Evolutionary conservation across 2,329 filamentous ascomycete genomes (phyloP).

Genomic region (Zarea fungicola): DNA sequence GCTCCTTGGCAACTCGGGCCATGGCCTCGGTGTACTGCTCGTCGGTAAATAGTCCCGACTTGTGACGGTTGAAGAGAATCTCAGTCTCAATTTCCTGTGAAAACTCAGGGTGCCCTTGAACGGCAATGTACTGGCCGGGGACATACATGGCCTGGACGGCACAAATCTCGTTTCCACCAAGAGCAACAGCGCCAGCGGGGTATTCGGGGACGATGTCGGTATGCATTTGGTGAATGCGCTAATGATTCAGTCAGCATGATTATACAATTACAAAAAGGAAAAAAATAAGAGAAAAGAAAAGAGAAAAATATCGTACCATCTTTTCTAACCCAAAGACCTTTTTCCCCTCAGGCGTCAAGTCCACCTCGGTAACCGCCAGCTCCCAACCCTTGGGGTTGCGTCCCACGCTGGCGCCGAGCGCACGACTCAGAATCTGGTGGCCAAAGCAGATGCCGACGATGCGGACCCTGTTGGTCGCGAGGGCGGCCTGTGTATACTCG

Average conservation of each 20-base stretch:
- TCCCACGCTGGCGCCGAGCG: constrained; percentile 62
- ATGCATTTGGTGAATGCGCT: constrained; percentile 83
- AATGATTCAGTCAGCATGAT: not conserved
- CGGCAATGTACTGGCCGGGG: constrained; percentile 60
- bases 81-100: constrained; percentile 64
- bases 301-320: constrained; percentile 34
- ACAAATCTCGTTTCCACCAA: constrained; percentile 64
- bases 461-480: constrained; percentile 57
- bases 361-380: constrained; percentile 64
- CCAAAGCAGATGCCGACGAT: constrained; percentile 84
- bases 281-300: not conserved
- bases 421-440: constrained; percentile 76
- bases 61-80: constrained; percentile 59
- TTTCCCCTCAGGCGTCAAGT: constrained; percentile 64
- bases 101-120: constrained; percentile 88
- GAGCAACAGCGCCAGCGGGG: constrained; percentile 54
- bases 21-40: constrained; percentile 65
- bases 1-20: constrained; percentile 56
- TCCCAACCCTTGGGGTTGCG: constrained; percentile 72
- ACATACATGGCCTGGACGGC: constrained; percentile 75
- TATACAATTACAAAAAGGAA: not conserved
- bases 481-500: constrained; percentile 56
- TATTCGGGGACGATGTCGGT: constrained; percentile 65
- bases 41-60: constrained; percentile 63
- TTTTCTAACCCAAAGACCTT: constrained; percentile 64